Evolutionary conservation across 148 eudicot genomes (phyloP).

Genomic region (Linanthus parryae): DNA sequence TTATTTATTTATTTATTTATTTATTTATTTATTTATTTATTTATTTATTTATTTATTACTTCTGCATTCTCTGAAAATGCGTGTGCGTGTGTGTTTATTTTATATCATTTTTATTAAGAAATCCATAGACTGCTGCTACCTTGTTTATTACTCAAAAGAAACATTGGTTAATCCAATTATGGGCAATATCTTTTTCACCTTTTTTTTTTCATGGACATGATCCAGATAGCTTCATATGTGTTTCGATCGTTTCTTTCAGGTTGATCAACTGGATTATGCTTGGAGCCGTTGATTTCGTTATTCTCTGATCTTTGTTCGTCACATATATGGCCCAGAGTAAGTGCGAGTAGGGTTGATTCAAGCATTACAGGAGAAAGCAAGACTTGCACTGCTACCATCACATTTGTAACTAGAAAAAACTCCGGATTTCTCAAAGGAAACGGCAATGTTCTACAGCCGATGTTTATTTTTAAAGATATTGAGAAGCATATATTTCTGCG

Average conservation of each 20-base stretch:
- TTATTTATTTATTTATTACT: background rate
- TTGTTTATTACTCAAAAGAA: too few species aligned
- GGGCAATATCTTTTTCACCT: background rate
- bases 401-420: background rate
- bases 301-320: conserved; percentile 29
- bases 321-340: conserved; percentile 22
- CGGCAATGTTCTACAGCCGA: too few species aligned
- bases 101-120: background rate
- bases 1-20: background rate
- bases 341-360: conserved; percentile 15
- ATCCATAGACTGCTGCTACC: too few species aligned
- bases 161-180: too few species aligned
- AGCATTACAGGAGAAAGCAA: too few species aligned
- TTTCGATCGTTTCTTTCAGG: conserved; percentile 11
- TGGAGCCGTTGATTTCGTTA: conserved; percentile 30
- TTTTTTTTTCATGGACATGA: conserved; percentile 6
- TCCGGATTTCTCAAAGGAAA: background rate
- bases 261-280: conserved; percentile 23
- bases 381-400: background rate
- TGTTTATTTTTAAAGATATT: too few species aligned
- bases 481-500: background rate
- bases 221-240: conserved; percentile 30
- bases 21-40: background rate
- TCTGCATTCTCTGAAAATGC: background rate
- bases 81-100: background rate